Evolutionary conservation across 148 eudicot genomes (phyloP).

Genomic region (Spergularia bocconei): DNA sequence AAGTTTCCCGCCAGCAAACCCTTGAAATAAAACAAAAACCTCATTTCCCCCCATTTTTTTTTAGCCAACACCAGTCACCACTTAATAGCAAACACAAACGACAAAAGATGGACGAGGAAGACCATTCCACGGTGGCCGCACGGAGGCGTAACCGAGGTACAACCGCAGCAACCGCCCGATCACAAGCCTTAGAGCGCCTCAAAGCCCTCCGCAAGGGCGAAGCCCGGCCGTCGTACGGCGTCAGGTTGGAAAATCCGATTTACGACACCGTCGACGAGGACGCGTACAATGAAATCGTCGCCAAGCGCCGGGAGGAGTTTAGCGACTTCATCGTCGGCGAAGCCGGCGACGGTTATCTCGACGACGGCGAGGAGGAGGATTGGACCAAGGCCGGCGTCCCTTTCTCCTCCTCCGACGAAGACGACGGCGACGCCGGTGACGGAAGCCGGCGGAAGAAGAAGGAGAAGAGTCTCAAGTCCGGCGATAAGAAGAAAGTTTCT

Average conservation of each 20-base stretch:
- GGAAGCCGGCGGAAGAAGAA: slow-evolving; percentile 35
- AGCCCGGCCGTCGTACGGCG: slow-evolving; percentile 39
- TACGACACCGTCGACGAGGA: slow-evolving; percentile 89
- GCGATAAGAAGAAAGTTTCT: slow-evolving; percentile 46
- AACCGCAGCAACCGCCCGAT: slow-evolving; percentile 37
- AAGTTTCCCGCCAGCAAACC: no score
- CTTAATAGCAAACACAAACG: no score
- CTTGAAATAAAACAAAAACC: neutral
- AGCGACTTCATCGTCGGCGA: slow-evolving; percentile 58
- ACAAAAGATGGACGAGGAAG: slow-evolving; percentile 39
- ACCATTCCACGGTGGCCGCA: slow-evolving; percentile 39
- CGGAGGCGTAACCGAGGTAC: slow-evolving; percentile 45
- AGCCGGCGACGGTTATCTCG: slow-evolving; percentile 49
- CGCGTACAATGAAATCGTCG: slow-evolving; percentile 73
- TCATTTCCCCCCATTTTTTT: neutral
- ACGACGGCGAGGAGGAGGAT: slow-evolving; percentile 91
- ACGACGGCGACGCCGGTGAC: slow-evolving; percentile 46
- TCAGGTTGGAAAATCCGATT: slow-evolving; percentile 73
- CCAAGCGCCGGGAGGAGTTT: slow-evolving; percentile 62
- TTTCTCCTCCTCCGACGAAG: slow-evolving; percentile 38
- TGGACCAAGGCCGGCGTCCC: slow-evolving; percentile 55
- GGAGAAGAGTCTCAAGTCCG: slow-evolving; percentile 27
- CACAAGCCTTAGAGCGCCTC: slow-evolving; percentile 68
- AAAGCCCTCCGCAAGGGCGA: slow-evolving; percentile 54
- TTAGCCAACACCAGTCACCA: no score